Percentiles rank a stretch among this genome's conserved stretches.
Conservation (phyloP, 1,139 yeast genomes). For the Pichiaceae sp. region DNA sequence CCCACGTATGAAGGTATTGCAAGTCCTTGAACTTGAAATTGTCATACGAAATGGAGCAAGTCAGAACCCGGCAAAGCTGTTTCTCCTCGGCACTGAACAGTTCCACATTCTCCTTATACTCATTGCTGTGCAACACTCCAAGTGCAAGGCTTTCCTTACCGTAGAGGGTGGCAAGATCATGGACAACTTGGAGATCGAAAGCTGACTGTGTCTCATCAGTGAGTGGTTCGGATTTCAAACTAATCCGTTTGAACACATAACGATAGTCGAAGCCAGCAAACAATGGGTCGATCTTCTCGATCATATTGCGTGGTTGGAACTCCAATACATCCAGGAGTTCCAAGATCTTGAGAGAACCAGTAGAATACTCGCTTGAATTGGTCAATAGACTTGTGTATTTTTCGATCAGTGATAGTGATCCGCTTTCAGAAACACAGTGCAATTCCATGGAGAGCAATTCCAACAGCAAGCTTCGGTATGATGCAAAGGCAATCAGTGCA, state of each 20-base stretch:
- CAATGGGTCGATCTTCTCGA: conserved; percentile 25
- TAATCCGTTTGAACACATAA: conserved; percentile 17
- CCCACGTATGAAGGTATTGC: conserved; percentile 72
- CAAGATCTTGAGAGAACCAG: conserved; percentile 55
- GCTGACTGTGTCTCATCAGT: conserved; percentile 9
- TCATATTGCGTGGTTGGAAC: conserved; percentile 35
- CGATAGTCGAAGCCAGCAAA: conserved; percentile 32
- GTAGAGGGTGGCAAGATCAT: conserved; percentile 15
- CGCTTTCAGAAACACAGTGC: conserved; percentile 45
- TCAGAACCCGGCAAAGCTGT: conserved; percentile 28
- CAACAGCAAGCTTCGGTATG: conserved; percentile 51
- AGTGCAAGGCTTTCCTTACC: conserved; percentile 16
- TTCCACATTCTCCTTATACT: conserved; percentile 7
- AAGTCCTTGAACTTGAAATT: conserved; percentile 47
- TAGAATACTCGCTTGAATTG: conserved; percentile 35
- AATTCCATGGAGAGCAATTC: conserved; percentile 69
- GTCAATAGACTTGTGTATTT: conserved; percentile 48
- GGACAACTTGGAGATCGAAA: conserved; percentile 20
- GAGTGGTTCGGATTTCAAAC: conserved; percentile 6
- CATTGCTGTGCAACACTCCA: conserved; percentile 7
- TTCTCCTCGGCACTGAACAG: conserved; percentile 11
- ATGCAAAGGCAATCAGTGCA: conserved; percentile 54
- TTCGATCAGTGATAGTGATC: conserved; percentile 47
- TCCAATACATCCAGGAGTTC: conserved; percentile 65
- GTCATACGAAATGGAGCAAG: conserved; percentile 35